Evolutionary conservation across 2,329 filamentous ascomycete genomes (phyloP), one percentile per base, ranked within the genome.

Genomic region (Uncinocarpus reesii): DNA sequence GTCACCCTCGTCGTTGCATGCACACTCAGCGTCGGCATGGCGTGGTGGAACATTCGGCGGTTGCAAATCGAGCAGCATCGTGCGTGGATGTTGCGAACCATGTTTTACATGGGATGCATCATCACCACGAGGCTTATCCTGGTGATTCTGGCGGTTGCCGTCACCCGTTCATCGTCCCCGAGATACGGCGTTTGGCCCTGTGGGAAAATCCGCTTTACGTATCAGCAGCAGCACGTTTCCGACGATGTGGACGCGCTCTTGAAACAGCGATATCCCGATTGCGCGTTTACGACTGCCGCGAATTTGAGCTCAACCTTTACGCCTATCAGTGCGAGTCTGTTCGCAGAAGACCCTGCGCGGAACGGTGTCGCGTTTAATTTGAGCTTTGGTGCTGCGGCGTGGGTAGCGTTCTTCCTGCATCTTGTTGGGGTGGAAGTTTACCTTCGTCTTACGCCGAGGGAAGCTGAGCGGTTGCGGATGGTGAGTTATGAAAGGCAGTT

Each of bases 61-160:
- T 60, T 81, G 1, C 78, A 81, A 56, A 77, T 84, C 42, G 77
- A 81, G 26, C 73, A 81, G 56, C 79, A 82, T 52, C 70, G 79
- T 1, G 75, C 76, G 2, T 82, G 78, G 78, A 82, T 81, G 78
- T 56, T 82, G 24, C 61, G 79, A 18, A 68, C 72, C 6, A 75
- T 73, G 73, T 63, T 73, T 32, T 72, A 72, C 42, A 51, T 61
- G 49, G 55, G 48, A 8, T 42, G 40, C 21, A 56, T 50, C 29
- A 61, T 63, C 47, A 63, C 61, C 10, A 50, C 56, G n/a, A 49
- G 59, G 16, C 48, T 61, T n/a, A 56, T 60, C 28, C 62, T 75
- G 34, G 62, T 71, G 47, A 60, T 73, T 31, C 55, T 66, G 0
- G 67, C 69, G 1, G 53, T 52, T 1, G 64, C 74, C 7, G 63